Conservation (phyloP, 2,329 filamentous ascomycete species). For the Scedosporium aurantiacum region DNA sequence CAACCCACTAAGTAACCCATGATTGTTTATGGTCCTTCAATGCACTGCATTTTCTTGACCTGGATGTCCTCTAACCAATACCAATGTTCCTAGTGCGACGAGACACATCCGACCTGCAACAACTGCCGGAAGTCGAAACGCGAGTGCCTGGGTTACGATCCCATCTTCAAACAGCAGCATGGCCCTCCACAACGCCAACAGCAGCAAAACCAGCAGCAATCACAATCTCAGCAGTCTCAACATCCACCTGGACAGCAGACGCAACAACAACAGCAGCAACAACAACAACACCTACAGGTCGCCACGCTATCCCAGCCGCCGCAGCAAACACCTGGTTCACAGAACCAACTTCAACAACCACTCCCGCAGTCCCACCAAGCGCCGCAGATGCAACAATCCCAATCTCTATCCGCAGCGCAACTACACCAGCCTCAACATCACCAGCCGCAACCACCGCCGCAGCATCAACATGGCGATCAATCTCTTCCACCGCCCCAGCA, state of each 20-base stretch:
- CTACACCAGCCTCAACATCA: slow-evolving; percentile 4
- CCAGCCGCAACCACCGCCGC: neutral
- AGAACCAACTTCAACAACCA: neutral
- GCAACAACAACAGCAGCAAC: neutral
- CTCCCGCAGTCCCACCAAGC: neutral
- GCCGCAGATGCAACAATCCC: neutral
- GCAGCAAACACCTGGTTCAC: neutral
- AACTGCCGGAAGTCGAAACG: slow-evolving; percentile 85
- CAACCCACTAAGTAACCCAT: neutral
- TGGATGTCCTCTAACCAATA: neutral
- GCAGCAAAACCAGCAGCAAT: neutral
- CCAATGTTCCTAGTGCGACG: slow-evolving; percentile 66
- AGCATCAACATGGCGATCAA: neutral
- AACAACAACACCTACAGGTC: neutral
- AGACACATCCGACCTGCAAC: slow-evolving; percentile 83
- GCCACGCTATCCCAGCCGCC: neutral
- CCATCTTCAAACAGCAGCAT: slow-evolving; percentile 64
- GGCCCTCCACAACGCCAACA: slow-evolving; percentile 11
- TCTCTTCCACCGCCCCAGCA: neutral
- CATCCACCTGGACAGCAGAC: neutral
- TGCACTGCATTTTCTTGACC: neutral
- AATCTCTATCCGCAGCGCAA: slow-evolving; percentile 1
- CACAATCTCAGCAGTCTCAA: neutral
- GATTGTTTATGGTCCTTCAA: neutral
- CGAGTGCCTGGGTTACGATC: slow-evolving; percentile 77